phyloP scores from a whole-genome alignment of 257 asterid genomes.

The Rhazya stricta region DNA sequence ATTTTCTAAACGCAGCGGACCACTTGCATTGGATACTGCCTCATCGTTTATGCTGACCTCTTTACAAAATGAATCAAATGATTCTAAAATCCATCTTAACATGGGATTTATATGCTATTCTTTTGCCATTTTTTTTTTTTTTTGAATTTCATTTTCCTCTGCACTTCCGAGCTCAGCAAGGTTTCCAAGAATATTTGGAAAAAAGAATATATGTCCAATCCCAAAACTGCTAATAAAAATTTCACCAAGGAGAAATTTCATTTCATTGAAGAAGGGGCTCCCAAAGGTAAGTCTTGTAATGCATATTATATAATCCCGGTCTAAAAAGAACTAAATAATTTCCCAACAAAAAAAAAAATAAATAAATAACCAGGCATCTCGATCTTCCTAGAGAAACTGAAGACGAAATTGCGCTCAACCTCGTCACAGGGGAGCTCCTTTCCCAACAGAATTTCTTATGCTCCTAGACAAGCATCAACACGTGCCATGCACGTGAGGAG shows the following conservation, averaged over 20 bases:
- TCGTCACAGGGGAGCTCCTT: background rate
- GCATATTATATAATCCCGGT: too few species aligned
- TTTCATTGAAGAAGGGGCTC: background rate
- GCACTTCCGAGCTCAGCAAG: background rate
- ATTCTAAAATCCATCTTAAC: background rate
- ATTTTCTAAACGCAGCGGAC: slow-evolving; percentile 2
- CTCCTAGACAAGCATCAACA: background rate
- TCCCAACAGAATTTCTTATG: slow-evolving; percentile 2
- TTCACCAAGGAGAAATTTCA: background rate
- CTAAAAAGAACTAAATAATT: background rate
- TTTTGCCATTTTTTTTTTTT: background rate
- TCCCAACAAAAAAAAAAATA: background rate
- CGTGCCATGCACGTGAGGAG: background rate
- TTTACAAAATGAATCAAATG: background rate
- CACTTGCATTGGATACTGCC: background rate
- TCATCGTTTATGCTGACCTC: background rate
- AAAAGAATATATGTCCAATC: too few species aligned
- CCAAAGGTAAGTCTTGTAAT: background rate
- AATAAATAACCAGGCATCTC: background rate
- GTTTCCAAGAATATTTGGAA: background rate
- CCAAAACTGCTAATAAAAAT: background rate
- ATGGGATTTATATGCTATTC: background rate
- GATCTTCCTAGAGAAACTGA: background rate
- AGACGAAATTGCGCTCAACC: background rate
- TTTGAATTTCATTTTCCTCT: background rate